Conservation (phyloP, 2,329 filamentous ascomycete genomes). For the Penicillium sp. region DNA sequence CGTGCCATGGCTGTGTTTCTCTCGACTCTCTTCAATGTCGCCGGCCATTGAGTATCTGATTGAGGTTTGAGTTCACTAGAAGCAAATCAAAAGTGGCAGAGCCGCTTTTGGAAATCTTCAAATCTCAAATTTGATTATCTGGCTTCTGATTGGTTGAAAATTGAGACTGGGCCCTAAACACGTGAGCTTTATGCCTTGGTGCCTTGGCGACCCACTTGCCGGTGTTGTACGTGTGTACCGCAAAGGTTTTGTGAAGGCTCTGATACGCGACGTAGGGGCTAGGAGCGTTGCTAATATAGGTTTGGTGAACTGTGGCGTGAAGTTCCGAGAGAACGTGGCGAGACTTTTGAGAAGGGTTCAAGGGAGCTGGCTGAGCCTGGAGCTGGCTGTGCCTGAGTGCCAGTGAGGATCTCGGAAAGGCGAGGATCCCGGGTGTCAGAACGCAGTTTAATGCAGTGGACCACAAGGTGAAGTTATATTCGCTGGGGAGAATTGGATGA, state of each 20-base stretch:
- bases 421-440: not conserved
- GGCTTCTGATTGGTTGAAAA: not conserved
- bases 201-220: not conserved
- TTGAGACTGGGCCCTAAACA: not conserved
- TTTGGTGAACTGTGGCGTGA: no score
- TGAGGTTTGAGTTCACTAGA: not conserved
- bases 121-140: not conserved
- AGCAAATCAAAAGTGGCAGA: not conserved
- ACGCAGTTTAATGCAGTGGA: not conserved
- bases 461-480: not conserved
- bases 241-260: no score
- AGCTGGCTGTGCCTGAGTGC: not conserved
- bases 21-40: not conserved
- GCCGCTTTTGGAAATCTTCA: not conserved
- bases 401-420: not conserved
- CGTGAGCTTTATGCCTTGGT: not conserved
- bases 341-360: not conserved
- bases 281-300: no score
- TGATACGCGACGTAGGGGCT: no score
- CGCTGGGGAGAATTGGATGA: not conserved
- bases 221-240: no score
- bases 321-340: not conserved
- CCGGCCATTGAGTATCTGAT: not conserved
- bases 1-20: constrained; percentile 3
- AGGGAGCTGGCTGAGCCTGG: not conserved